Percentiles rank a stretch among this genome's conserved stretches.
phyloP scores from a whole-genome alignment of 768 basidiomycete species.

The Mrakia frigida region DNA sequence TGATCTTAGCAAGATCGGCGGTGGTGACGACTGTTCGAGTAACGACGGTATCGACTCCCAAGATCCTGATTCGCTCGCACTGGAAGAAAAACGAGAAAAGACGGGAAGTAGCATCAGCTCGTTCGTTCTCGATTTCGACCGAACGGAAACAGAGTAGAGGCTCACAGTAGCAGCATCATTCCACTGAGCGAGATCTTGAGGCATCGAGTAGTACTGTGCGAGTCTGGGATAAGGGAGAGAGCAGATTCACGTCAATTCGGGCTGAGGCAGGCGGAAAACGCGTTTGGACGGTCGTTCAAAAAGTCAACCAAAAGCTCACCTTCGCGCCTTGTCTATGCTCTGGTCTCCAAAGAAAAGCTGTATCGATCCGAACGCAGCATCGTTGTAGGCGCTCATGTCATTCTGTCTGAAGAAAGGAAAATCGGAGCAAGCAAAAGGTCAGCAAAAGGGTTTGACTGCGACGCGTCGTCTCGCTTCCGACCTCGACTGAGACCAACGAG shows the following conservation, averaged over 20 bases:
- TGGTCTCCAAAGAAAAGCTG: constrained; percentile 24
- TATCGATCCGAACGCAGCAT: constrained; percentile 19
- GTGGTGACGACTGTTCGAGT: background rate
- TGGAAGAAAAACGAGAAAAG: background rate
- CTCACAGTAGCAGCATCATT: background rate
- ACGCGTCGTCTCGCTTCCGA: background rate
- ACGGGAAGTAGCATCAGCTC: background rate
- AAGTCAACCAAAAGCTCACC: background rate
- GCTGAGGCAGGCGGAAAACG: too few species aligned
- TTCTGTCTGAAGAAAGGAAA: background rate
- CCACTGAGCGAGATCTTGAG: background rate
- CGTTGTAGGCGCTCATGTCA: constrained; percentile 15
- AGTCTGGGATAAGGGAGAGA: background rate
- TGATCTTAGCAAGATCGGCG: background rate
- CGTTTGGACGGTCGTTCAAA: too few species aligned
- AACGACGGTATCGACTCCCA: constrained; percentile 8
- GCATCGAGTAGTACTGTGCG: background rate
- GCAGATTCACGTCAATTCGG: background rate
- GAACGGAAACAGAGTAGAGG: too few species aligned
- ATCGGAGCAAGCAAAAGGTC: background rate
- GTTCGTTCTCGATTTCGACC: too few species aligned
- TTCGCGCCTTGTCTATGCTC: background rate
- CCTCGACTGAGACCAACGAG: background rate
- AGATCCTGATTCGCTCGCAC: background rate
- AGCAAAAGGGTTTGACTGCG: background rate